Base-by-base conservation (phyloP, 2,329 filamentous ascomycete species). In the Fusarium sp. region DNA sequence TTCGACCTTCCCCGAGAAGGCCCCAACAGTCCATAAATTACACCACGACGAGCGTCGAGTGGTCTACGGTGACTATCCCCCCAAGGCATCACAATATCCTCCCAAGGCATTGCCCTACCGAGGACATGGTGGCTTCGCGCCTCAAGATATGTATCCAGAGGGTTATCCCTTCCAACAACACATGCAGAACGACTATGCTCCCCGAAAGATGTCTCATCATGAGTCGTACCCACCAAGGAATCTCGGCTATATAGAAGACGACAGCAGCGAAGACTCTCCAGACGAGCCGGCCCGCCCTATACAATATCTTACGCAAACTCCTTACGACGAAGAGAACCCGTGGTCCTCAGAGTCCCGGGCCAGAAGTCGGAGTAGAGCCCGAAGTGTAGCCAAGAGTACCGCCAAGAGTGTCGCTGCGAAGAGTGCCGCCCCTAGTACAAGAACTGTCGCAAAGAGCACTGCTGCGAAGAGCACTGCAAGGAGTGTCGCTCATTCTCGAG, bases 1-100 rank as follows among this genome's bases (percentile, higher is more conserved):
- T 23, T 78, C 82, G 15, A 85, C 84, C n/a, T 84, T 79, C 63
- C 82, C 84, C 28, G 81, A 84, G 48, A 81, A 79, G 69, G 74
- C 78, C 13, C 77, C 77, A 38, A 80, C 71, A 6, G 54, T 66
- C 20, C 67, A 70, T 20, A 69, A 67, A 21, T 29, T 69, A 26
- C 70, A 67, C 21, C 62, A 59, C 21, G 65, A 71, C 31, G 69
- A 75, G 16, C 73, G 58, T 31, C 60, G 64, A 35, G 58, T 65
- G 6, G 52, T 57, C 23, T 74, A 73, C 33, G 57, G 57, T 8
- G 68, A 67, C 28, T 64, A 75, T 24, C 70, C 64, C 24, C 64
- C 66, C 18, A 69, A 60, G 42, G n/a, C 54, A n/a, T 50, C 66
- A 13, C 68, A 68, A 24, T 69, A 56, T n/a, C 67, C 67, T 43